Evolutionary conservation across 352 stramenopile species (phyloP).

Genomic region (Phytophthora litchii): DNA sequence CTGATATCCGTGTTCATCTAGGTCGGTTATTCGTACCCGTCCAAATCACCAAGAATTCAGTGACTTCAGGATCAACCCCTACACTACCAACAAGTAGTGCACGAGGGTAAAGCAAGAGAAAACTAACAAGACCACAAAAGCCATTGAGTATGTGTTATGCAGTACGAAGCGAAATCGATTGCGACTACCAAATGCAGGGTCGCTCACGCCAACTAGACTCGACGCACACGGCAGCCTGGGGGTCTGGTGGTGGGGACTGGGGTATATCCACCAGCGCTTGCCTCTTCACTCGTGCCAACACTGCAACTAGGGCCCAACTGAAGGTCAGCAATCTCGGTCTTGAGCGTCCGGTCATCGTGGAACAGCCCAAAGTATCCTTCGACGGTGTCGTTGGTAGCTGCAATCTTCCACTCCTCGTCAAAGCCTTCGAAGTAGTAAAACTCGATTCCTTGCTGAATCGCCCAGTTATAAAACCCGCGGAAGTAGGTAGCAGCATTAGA

Average conservation of each 20-base stretch:
- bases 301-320: constrained; percentile 23
- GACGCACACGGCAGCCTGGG: not conserved
- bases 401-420: constrained; percentile 65
- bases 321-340: constrained; percentile 43
- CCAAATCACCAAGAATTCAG: too few species aligned
- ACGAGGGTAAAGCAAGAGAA: too few species aligned
- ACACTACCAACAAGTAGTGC: too few species aligned
- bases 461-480: constrained; percentile 56
- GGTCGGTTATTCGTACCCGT: too few species aligned
- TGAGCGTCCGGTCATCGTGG: constrained; percentile 47
- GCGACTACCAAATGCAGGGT: not conserved
- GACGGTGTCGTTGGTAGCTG: constrained; percentile 46
- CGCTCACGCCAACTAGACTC: not conserved
- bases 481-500: constrained; percentile 63
- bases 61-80: too few species aligned
- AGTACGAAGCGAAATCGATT: not conserved
- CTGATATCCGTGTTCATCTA: too few species aligned
- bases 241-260: not conserved
- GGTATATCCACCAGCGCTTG: constrained; percentile 4
- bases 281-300: constrained; percentile 21
- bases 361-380: constrained; percentile 73
- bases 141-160: not conserved
- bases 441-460: constrained; percentile 41
- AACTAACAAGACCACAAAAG: not conserved
- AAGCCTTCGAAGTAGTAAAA: constrained; percentile 81